Base-by-base conservation (phyloP, 108 stramenopile species). In the Cyclotella choctawhatcheeana region DNA sequence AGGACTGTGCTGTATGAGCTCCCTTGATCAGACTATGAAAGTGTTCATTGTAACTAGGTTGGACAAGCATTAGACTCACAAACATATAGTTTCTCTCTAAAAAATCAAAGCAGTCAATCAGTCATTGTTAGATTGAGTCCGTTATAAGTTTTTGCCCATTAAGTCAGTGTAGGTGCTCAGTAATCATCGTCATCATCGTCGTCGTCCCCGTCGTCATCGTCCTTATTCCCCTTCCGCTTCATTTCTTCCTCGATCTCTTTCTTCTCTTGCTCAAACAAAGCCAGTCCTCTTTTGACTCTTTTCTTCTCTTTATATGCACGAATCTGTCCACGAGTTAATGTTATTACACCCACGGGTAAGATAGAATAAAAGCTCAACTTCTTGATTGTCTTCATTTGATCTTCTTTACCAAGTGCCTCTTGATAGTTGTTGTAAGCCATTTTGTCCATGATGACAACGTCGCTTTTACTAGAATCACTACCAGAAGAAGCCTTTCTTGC, bases 21-120 rank as follows among this genome's bases (percentile, higher is more conserved):
- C 85, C 37, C 83, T 96, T 29, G 95, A 96, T 71, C 95, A 96
- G 85, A 94, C 86, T 7, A 22, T 94, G 33, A 67, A 72, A 5
- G 79, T 80, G 0, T 74, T 64, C 45, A 74, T 75, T 52, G 67
- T 80, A 10, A 80, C 79, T 2, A 80, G 74, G 52, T 66, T 80
- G 18, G 79, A 76, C 32, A 74, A 64, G 29, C 67, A 76, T n/a
- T 79, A 68, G 30, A 48, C 47, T 4, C 24, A 27, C 25, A 8
- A 17, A 51, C 8, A 51, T 5, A 17, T n/a, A 21, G 5, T 6
- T n/a, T 51, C 5, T 22, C 17, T 51, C 20, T n/a, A n/a, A n/a
- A n/a, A n/a, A n/a, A n/a, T n/a, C n/a, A n/a, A n/a, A n/a, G n/a
- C n/a, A n/a, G n/a, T n/a, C n/a, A n/a, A n/a, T n/a, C n/a, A n/a